Base-by-base conservation (phyloP, 1,284 basidiomycete genomes). In the Fomitiporia mediterranea region DNA sequence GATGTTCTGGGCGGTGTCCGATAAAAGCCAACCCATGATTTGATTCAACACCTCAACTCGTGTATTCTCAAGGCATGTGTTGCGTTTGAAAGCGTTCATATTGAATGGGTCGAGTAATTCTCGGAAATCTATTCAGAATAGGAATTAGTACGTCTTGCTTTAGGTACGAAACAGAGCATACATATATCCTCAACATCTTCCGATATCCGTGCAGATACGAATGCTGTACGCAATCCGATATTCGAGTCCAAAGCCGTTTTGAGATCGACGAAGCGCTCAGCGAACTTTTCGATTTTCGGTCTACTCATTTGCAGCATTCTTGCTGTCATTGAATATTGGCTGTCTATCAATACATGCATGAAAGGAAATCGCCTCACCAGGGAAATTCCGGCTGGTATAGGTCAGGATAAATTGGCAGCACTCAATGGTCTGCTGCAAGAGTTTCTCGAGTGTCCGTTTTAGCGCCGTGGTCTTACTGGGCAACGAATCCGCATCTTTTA, bases 71-170 rank as follows among this genome's bases (percentile, higher is more conserved):
- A 50, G 48, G 19, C 48, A 50, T 37, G 4, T 6, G 11, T 30
- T 6, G 19, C 48, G 48, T 9, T 7, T 9, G 19, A 37, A 35
- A 4, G 17, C n/a, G 2, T 39, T 4, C 7, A 35, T 35, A n/a
- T 9, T 13, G 9, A n/a, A 19, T 9, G 48, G 48, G 5, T 50
- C n/a, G 4, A 37, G 19, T 35, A 21, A 19, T 13, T 23, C 13
- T 15, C 21, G n/a, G 2, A 50, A n/a, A 17, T 13, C 43, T 46
- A 15, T 2, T 23, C 4, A n/a, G 23, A 23, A n/a, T 17, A 15
- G 37, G 15, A 55, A 42, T 81, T 59, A 30, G 38, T 8, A 5
- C 7, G 30, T 5, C 19, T 3, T 13, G 23, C 15, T 13, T 3
- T 28, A n/a, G 32, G 32, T n/a, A n/a, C n/a, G 28, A 17, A 48